Evolutionary conservation across 345 rosid species (phyloP), one percentile per base, ranked within the genome.

Genomic region (Hevea brasiliensis): DNA sequence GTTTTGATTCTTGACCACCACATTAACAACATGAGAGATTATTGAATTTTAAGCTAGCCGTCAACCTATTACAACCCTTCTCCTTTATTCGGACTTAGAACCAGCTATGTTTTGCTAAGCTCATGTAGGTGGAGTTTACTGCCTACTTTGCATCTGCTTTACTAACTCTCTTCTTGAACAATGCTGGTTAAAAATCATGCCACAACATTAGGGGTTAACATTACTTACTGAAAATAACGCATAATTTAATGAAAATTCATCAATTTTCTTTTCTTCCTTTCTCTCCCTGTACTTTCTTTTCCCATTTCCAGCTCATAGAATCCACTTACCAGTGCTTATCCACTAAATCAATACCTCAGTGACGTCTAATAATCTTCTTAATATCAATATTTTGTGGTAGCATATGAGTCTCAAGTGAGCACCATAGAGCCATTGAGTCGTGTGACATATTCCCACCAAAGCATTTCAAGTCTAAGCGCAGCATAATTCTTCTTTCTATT

Each of bases 51-150:
- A n/a, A n/a, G n/a, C n/a, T n/a, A n/a, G n/a, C n/a, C n/a, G n/a
- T n/a, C n/a, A n/a, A n/a, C n/a, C n/a, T n/a, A n/a, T n/a, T n/a
- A n/a, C n/a, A n/a, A n/a, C n/a, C n/a, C n/a, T n/a, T n/a, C n/a
- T n/a, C n/a, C n/a, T n/a, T n/a, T n/a, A n/a, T n/a, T n/a, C n/a
- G n/a, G n/a, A n/a, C n/a, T n/a, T n/a, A n/a, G n/a, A n/a, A n/a
- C n/a, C n/a, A n/a, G n/a, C n/a, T n/a, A n/a, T n/a, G n/a, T n/a
- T n/a, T n/a, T n/a, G n/a, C n/a, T n/a, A n/a, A n/a, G n/a, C 74
- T 87, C 83, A 86, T 81, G 71, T 92, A 89, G 72, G 89, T 91
- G 7, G 80, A 79, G 75, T 85, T 94, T 72, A 94, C 72, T n/a
- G 93, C 97, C 26, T 83, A 87, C 27, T 85, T 89, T 45, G 85